Percentiles rank a stretch among this genome's conserved stretches.
These are phyloP conservation scores for Danielia oregonensis DNA, from an alignment of 805 yeast genomes.

Conservation along the genomic window DNA sequence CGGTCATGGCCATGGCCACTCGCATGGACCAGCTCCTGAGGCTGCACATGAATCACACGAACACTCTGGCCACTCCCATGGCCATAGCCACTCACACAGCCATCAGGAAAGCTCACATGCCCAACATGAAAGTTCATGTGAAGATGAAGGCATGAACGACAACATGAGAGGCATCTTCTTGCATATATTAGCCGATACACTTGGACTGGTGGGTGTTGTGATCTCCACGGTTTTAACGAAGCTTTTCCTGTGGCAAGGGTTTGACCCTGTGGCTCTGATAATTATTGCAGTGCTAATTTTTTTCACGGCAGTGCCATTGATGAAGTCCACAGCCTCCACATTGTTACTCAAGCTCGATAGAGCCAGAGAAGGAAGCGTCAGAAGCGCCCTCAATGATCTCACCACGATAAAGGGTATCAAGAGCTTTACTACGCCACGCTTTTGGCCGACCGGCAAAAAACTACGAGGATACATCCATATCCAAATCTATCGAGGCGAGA, in stretches of 20 bases:
- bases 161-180: conserved; percentile 93
- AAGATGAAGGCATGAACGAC: conserved; percentile 34
- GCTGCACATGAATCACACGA: conserved; percentile 21
- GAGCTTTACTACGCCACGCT: conserved; percentile 84
- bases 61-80: conserved; percentile 32
- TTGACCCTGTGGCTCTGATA: conserved; percentile 91
- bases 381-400: conserved; percentile 65
- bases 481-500: conserved; percentile 66
- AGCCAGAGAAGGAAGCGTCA: conserved; percentile 57
- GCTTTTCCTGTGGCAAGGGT: conserved; percentile 62
- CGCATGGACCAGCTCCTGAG: conserved; percentile 25
- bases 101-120: background rate
- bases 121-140: conserved; percentile 3
- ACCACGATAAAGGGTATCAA: conserved; percentile 72
- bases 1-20: conserved; percentile 56
- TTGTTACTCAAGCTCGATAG: conserved; percentile 60
- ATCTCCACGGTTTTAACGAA: conserved; percentile 77
- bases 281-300: conserved; percentile 80
- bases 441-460: conserved; percentile 64
- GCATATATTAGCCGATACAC: conserved; percentile 91
- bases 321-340: conserved; percentile 74
- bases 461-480: conserved; percentile 73
- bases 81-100: conserved; percentile 7
- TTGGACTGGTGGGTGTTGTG: conserved; percentile 98
- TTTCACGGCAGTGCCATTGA: conserved; percentile 76